Base-by-base conservation (phyloP, 257 asterid species). In the Vinca minor region DNA sequence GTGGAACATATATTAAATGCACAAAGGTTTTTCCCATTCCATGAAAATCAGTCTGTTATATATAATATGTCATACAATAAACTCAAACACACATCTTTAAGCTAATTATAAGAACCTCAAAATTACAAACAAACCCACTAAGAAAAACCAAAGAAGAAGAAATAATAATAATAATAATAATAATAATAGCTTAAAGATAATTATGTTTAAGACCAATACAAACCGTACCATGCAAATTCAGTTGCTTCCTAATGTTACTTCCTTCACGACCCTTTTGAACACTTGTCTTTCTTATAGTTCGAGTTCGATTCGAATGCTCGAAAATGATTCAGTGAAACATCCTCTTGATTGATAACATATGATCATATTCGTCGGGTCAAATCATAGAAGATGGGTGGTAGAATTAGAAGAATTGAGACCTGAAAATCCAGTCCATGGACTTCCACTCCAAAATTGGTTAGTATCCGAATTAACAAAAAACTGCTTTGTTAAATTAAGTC, bases 351-450 rank as follows among this genome's bases (percentile, higher is more conserved):
- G 8, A 48, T n/a, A n/a, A n/a, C n/a, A n/a, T n/a, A n/a, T n/a
- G n/a, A n/a, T n/a, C n/a, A n/a, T n/a, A n/a, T n/a, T 8, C n/a
- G n/a, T n/a, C n/a, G n/a, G n/a, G n/a, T n/a, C n/a, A n/a, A 18
- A 62, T 74, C 67, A 78, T 36, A 78, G 68, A 41, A 78, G 73
- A 68, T 78, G 80, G 59, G 34, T 44, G 46, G 70, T 66, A 14
- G 80, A 64, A n/a, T n/a, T n/a, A 46, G 78, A 78, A 52, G 76
- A 72, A 62, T 72, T 78, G 56, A 78, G 71, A 45, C 81, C 76
- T 39, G 81, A 69, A 59, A 75, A 75, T 29, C 78, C 75, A 32
- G 77, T 60, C 77, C 83, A 74, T 21, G 75, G 67, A 56, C 44
- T 78, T n/a, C n/a, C n/a, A n/a, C 38, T 50, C 31, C 64, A 29